These are phyloP conservation scores for Puccinia sorghi DNA, from an alignment of 1,284 basidiomycete genomes.

Conservation along the genomic window DNA sequence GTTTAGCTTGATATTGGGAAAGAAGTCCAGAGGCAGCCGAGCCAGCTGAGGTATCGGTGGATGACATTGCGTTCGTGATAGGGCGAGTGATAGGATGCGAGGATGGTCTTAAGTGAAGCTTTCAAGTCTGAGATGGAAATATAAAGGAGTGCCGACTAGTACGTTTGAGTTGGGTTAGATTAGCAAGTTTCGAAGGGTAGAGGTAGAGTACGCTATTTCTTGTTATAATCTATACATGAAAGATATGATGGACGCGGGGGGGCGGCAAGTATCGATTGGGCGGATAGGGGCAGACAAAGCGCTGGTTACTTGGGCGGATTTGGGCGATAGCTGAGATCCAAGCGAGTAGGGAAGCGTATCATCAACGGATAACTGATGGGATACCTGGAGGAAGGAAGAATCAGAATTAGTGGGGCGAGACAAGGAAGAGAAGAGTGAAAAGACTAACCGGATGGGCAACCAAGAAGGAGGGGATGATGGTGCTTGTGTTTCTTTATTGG, in stretches of 20 bases:
- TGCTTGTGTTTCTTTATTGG: too few species aligned
- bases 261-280: not conserved
- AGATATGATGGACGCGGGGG: not conserved
- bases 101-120: not conserved
- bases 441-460: too few species aligned
- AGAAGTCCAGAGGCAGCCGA: conserved; percentile 40
- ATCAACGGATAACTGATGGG: not conserved
- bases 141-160: not conserved
- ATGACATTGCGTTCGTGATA: conserved; percentile 35
- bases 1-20: conserved; percentile 46
- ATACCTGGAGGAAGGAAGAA: not conserved
- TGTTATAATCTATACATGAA: not conserved
- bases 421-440: too few species aligned
- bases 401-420: not conserved
- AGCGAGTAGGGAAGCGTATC: not conserved
- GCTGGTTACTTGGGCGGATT: not conserved
- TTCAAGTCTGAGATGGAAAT: not conserved
- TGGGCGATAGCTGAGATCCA: not conserved
- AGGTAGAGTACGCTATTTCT: not conserved
- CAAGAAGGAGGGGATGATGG: too few species aligned
- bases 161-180: too few species aligned
- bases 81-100: not conserved
- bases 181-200: too few species aligned
- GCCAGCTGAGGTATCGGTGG: conserved; percentile 35
- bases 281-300: not conserved